Base-by-base conservation (phyloP, 306 rosid species). In the Alnus glutinosa region DNA sequence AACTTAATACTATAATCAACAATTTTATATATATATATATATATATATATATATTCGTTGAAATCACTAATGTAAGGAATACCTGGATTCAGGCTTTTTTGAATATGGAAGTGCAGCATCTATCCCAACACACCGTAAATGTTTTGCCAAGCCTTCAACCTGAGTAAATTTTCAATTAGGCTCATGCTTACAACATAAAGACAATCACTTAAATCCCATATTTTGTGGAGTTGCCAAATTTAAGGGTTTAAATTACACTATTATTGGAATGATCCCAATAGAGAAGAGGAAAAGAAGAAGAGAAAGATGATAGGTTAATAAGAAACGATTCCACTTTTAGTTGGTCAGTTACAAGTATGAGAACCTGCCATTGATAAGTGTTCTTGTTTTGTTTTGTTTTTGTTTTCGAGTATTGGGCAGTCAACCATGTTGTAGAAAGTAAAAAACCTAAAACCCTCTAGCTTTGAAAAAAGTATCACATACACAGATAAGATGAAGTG, bases 121-220 rank as follows among this genome's bases (percentile, higher is more conserved):
- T 58, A 94, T 81, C 83, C 98, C 97, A 73, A 91, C 97, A 75
- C 97, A 94, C 13, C 97, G 88, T 86, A 94, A 84, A 87, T 94
- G 97, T 89, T 94, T 94, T 73, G 97, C 98, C 85, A 94, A 87
- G 79, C 98, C 97, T 89, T 91, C 97, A 75, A 92, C 95, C 97
- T 94, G 90, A 83, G 81, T 73, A 81, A 77, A 83, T 54, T 69
- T 49, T 64, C 42, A 71, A 78, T 71, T 84, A 82, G 85, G 78
- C 59, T 76, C 54, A 78, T 75, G 66, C 78, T 71, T 63, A 63
- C 57, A 70, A 75, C 16, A 66, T 75, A 81, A 46, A 63, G 37
- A 71, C 42, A 73, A 59, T 32, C 14, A 81, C 70, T 73, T 62
- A 85, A 67, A 73, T 71, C 37, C 49, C 44, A 85, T 16, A 80